Percentiles rank a stretch among this genome's conserved stretches.
These are phyloP conservation scores for Rhodomyrtus tomentosa DNA, from an alignment of 345 rosid genomes.

Conservation along the genomic window DNA sequence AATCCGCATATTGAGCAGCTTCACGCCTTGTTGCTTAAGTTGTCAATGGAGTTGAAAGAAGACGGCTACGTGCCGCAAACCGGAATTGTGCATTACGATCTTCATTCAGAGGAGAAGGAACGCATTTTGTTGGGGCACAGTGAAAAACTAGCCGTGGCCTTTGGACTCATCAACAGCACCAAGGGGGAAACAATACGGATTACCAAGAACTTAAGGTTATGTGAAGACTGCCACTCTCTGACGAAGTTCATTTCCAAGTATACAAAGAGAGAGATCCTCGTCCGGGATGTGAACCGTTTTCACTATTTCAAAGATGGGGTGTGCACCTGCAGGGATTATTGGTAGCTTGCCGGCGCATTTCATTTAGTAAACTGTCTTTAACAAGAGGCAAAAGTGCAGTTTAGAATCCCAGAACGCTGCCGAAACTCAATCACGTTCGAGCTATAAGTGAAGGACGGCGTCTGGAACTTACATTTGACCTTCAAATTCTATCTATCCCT, in stretches of 20 bases:
- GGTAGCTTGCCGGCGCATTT: constrained; percentile 18
- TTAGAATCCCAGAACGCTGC: background rate
- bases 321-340: constrained; percentile 87
- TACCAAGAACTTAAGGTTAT: constrained; percentile 74
- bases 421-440: background rate
- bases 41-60: constrained; percentile 76
- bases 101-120: constrained; percentile 64
- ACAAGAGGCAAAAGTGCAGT: background rate
- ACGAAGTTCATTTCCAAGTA: constrained; percentile 74
- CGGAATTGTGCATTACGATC: constrained; percentile 72
- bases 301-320: constrained; percentile 72
- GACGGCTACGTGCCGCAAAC: constrained; percentile 73
- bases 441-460: background rate
- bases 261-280: constrained; percentile 61
- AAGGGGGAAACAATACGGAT: constrained; percentile 65
- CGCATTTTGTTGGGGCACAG: constrained; percentile 75
- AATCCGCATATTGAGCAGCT: constrained; percentile 58
- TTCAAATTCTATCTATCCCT: background rate
- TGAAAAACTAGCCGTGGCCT: constrained; percentile 78
- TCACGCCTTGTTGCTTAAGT: constrained; percentile 52
- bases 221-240: constrained; percentile 83
- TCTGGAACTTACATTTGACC: background rate
- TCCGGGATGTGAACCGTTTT: constrained; percentile 75
- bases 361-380: background rate
- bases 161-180: constrained; percentile 59